A percentile compares a stretch with the other conserved stretches of the same genome.
phyloP scores from a whole-genome alignment of 2,329 filamentous ascomycete species.

The Nothomitra cinnamomea region DNA sequence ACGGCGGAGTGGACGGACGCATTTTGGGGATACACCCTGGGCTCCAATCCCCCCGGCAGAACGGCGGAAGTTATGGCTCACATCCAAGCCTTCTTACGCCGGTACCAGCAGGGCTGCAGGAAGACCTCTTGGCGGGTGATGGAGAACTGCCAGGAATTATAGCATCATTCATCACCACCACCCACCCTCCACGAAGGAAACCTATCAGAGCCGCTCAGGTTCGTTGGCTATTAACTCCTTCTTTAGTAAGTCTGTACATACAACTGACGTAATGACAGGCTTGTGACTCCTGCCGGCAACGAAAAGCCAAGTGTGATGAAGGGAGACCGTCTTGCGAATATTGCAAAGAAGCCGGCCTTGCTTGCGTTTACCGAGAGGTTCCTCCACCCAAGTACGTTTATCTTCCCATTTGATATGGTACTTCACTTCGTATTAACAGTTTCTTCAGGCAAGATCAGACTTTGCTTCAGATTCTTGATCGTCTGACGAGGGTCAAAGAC shows the following conservation, averaged over 20 bases:
- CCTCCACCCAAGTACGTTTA: conserved; percentile 64
- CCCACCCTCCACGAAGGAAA: conserved; percentile 35
- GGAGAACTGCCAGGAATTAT: neutral
- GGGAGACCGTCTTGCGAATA: conserved; percentile 64
- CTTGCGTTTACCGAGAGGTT: conserved; percentile 80
- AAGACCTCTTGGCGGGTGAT: too few relatives aligned
- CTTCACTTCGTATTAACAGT: conserved; percentile 6
- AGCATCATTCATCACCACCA: conserved; percentile 7
- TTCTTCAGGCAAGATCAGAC: conserved; percentile 28
- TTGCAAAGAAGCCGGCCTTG: conserved; percentile 70
- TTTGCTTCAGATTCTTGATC: conserved; percentile 30
- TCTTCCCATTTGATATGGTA: neutral
- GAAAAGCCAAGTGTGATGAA: conserved; percentile 88
- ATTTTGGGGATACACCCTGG: neutral
- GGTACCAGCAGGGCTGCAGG: neutral
- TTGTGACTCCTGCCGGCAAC: conserved; percentile 72
- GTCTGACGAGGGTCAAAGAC: conserved; percentile 23
- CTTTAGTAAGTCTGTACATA: conserved; percentile 10
- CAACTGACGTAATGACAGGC: conserved; percentile 36
- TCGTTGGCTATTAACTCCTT: neutral
- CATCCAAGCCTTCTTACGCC: neutral
- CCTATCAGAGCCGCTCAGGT: conserved; percentile 36
- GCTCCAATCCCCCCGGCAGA: neutral
- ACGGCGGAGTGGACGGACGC: neutral
- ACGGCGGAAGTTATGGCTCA: neutral